Base-by-base conservation (phyloP, 1,284 basidiomycete species). In the Apiotrichum sp. region DNA sequence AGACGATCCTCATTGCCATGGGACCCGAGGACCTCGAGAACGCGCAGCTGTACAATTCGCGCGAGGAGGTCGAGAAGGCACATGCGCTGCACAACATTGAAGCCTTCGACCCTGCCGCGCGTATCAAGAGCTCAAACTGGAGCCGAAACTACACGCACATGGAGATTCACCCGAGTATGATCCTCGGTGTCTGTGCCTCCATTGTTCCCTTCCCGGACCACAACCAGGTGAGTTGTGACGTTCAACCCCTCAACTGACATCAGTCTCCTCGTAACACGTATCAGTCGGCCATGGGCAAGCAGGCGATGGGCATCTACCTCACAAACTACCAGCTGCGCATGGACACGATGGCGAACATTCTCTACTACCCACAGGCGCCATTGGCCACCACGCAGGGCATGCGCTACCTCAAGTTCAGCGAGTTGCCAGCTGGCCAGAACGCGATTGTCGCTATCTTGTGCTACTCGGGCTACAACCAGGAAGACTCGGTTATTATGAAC, bases 401-500 rank as follows among this genome's bases (percentile, higher is more conserved):
- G 95, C 92, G 98, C 77, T 97, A 97, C 70, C 84, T 98, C 61
- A 89, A 90, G 69, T 99, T 98, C 85, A 84, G 93, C 66, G 93
- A 98, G 72, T 82, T 99, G 46, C 95, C 95, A 35, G 95, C 95
- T 11, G 96, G 95, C 16, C 93, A 97, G 77, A 98, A 99, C 72
- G 93, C 93, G 47, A 93, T 98, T 62, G 93, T 99, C 47, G 95
- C 96, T 4, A 98, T 99, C 72, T 80, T 98, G 51, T 98, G 93
- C 71, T 98, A 98, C 78, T 97, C 93, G 65, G 95, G 95, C 36
- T 99, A 98, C 79, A 98, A 99, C 77, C 96, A 98, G 78, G 96
- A 98, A 85, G 96, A 98, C 83, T 98, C 96, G 63, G 95, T 99
- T 76, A 98, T 99, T 77, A 97, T 98, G 95, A 98, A 98, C 76